Evolutionary conservation across 495 filamentous ascomycete species (phyloP).

Genomic region (Podospora bellae-mahoneyi): DNA sequence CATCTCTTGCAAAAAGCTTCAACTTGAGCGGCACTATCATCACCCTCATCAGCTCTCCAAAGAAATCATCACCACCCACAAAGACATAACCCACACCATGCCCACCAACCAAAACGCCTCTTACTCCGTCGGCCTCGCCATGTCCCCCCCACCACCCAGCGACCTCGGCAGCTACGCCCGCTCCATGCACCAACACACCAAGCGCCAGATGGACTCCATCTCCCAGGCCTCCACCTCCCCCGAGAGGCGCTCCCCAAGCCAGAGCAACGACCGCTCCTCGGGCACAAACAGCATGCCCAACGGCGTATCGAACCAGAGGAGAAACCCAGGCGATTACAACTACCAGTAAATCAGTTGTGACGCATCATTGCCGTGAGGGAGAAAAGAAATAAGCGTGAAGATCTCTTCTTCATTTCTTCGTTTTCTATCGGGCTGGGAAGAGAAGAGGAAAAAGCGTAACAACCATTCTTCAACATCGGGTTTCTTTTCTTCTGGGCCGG

Average conservation of each 20-base stretch:
- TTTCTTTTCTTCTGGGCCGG: not conserved
- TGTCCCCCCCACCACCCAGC: slow-evolving; percentile 40
- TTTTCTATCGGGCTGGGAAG: not conserved
- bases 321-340: slow-evolving; percentile 20
- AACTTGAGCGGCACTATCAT: not conserved
- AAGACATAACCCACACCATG: slow-evolving; percentile 27
- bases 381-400: not conserved
- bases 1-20: not conserved
- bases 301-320: slow-evolving; percentile 25
- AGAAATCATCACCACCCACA: slow-evolving; percentile 6
- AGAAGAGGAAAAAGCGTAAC: no score
- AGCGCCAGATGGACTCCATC: slow-evolving; percentile 50
- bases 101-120: slow-evolving; percentile 27
- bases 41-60: not conserved
- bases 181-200: slow-evolving; percentile 51
- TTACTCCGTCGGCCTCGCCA: slow-evolving; percentile 30
- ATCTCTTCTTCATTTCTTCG: not conserved
- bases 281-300: slow-evolving; percentile 31
- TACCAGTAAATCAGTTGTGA: slow-evolving; percentile 18
- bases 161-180: slow-evolving; percentile 45
- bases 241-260: not conserved
- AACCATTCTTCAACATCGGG: not conserved
- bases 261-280: slow-evolving; percentile 22
- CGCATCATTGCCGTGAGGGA: not conserved
- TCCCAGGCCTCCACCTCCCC: slow-evolving; percentile 23